A percentile compares a stretch with the other conserved stretches of the same genome.
Conservation (phyloP, 129 eudicot species). For the Tagetes patula region DNA sequence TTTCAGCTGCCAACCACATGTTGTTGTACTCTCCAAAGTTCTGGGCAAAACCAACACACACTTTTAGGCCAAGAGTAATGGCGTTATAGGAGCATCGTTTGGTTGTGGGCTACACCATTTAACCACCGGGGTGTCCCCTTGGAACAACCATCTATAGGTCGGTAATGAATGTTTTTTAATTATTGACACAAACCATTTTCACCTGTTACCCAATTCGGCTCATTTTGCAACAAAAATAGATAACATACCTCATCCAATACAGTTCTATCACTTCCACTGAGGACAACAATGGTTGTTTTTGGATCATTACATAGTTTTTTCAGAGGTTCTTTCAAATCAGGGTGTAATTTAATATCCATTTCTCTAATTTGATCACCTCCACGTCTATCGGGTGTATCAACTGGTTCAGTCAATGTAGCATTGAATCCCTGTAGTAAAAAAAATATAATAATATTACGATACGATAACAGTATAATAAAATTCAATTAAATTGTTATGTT, state of each 20-base stretch:
- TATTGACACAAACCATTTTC: neutral
- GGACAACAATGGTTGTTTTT: conserved; percentile 78
- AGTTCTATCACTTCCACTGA: conserved; percentile 82
- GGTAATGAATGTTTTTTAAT: no score
- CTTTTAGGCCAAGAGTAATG: neutral
- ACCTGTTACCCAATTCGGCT: neutral
- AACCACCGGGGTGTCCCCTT: no score
- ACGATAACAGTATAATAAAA: neutral
- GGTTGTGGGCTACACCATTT: no score
- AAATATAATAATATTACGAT: neutral
- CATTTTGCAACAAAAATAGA: neutral
- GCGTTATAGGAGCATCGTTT: no score
- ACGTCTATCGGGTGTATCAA: conserved; percentile 77
- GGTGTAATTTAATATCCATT: conserved; percentile 90
- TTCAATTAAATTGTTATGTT: neutral
- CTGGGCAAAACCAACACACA: conserved; percentile 40
- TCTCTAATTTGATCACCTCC: conserved; percentile 92
- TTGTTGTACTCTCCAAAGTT: conserved; percentile 64
- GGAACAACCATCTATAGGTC: no score
- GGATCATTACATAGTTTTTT: conserved; percentile 65
- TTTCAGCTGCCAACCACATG: conserved; percentile 95
- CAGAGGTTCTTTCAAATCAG: conserved; percentile 66
- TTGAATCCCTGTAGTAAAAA: conserved; percentile 68
- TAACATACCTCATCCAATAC: conserved; percentile 68
- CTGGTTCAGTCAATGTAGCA: conserved; percentile 74